Base-by-base conservation (phyloP, 495 filamentous ascomycete species). In the Talaromyces borbonicus region DNA sequence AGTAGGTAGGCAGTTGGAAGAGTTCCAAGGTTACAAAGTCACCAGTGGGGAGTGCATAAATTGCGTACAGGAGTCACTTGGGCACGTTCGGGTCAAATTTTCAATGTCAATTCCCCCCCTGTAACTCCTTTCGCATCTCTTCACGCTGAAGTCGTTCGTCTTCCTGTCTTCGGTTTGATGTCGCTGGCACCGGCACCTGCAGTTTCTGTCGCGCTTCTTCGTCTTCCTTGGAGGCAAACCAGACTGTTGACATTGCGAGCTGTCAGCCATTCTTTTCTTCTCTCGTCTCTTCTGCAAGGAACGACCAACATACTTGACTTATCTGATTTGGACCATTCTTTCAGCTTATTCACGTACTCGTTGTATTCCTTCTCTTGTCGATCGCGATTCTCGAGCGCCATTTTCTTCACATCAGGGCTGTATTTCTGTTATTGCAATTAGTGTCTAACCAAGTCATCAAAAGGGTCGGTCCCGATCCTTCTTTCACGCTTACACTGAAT, bases 391-490 rank as follows among this genome's bases (percentile, higher is more conserved):
- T 87, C 86, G 1, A 89, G 65, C 43, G 84, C 86, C 52, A 82
- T 77, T 61, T 84, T 85, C 59, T 90, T 86, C 3, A 97, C 77
- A 11, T 97, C 92, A 1, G 90, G 89, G 60, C 90, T 97, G 69
- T 95, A 97, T 62, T 73, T 79, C 73, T 89, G 57, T 18, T 11
- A 25, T n/a, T 9, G 22, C 5, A 35, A 19, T 22, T 31, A 23
- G 16, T 20, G 45, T 32, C n/a, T n/a, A n/a, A n/a, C n/a, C n/a
- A n/a, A n/a, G n/a, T n/a, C n/a, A n/a, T n/a, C n/a, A n/a, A n/a
- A n/a, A n/a, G n/a, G n/a, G n/a, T n/a, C n/a, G n/a, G n/a, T n/a
- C n/a, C n/a, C n/a, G n/a, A n/a, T n/a, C n/a, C n/a, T n/a, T n/a
- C n/a, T n/a, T n/a, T n/a, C n/a, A n/a, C 16, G 45, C 60, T 39